Evolutionary conservation across 768 basidiomycete genomes (phyloP), one percentile per base, ranked within the genome.

Genomic region (Hirschioporus abietinus): DNA sequence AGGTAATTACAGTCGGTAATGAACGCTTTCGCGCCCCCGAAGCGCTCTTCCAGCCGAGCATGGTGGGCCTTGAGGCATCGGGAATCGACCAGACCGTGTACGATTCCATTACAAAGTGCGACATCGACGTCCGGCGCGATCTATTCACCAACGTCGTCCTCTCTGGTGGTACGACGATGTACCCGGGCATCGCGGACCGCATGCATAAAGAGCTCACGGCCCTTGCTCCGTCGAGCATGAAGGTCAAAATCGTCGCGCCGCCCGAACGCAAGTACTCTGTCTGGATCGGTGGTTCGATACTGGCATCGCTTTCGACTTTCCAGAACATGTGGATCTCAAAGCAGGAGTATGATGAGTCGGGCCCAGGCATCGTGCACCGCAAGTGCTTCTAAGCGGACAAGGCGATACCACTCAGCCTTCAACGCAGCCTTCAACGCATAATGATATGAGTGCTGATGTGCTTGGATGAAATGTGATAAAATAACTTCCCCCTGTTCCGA

Each of bases 241-340:
- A 95, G 88, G 90, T 95, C 81, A 95, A 93, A 87, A 93, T 95
- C 66, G 90, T 93, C 67, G 92, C 94, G 68, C 94, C 95, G 63
- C 93, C 94, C 65, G 94, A 96, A 83, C 83, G 94, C 72, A 96
- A 93, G 78, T 95, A 95, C 86, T 94, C 92, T 65, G 95, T 96
- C 79, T 97, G 95, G 92, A 95, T 95, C 72, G 91, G 91, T 81
- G 91, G 90, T 67, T 90, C 89, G 58, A 92, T 92, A 72, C 80
- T 92, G 71, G 95, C 94, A 60, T 95, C 93, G 35, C 85, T 97
- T 63, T 90, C 87, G 74, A 96, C 95, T 72, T 96, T 96, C 95
- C 95, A 96, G 83, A 95, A 95, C 76, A 81, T 96, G 80, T 97
- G 95, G 94, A 90, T 90, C 80, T 88, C 89, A 67, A 93, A 93